A percentile compares a stretch with the other conserved stretches of the same genome.
Conservation (phyloP, 2,329 filamentous ascomycete genomes). For the Penicillium brevicompactum region DNA sequence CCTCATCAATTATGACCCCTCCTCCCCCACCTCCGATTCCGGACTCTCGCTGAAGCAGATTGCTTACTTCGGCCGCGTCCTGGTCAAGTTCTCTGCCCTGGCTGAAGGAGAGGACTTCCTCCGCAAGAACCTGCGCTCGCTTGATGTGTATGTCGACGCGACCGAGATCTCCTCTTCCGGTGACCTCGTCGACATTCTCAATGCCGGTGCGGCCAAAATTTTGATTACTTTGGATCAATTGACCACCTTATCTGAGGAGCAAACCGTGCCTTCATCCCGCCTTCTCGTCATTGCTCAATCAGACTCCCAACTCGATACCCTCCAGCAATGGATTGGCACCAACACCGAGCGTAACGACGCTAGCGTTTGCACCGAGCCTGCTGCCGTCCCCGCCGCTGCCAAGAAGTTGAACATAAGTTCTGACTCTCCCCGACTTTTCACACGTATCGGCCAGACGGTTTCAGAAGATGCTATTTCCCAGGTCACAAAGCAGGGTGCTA, state of each 20-base stretch:
- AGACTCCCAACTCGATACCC: constrained; percentile 38
- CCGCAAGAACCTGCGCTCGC: constrained; percentile 56
- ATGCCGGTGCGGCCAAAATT: constrained; percentile 80
- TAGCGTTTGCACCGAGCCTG: constrained; percentile 36
- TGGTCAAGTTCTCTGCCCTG: constrained; percentile 52
- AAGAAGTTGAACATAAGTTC: constrained; percentile 41
- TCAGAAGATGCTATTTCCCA: constrained; percentile 53
- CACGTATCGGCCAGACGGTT: constrained; percentile 38
- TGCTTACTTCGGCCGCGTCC: constrained; percentile 61
- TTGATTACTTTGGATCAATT: constrained; percentile 77
- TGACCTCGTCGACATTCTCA: constrained; percentile 77
- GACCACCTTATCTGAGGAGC: constrained; percentile 52
- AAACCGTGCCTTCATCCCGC: constrained; percentile 56
- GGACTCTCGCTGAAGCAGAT: constrained; percentile 58
- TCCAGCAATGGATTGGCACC: constrained; percentile 44
- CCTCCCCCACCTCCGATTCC: constrained; percentile 49
- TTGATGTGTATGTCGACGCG: constrained; percentile 74
- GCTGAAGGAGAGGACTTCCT: constrained; percentile 54
- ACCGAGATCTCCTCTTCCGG: constrained; percentile 68
- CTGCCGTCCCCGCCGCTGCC: constrained; percentile 42
- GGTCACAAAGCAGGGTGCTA: constrained; percentile 53
- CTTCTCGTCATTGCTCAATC: constrained; percentile 57
- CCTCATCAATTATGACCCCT: constrained; percentile 45
- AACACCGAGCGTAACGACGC: constrained; percentile 39
- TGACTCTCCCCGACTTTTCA: constrained; percentile 45